Percentiles rank a stretch among this genome's conserved stretches.
These are phyloP conservation scores for Xerocomellus intermedius DNA, from an alignment of 768 basidiomycete species.

Conservation along the genomic window DNA sequence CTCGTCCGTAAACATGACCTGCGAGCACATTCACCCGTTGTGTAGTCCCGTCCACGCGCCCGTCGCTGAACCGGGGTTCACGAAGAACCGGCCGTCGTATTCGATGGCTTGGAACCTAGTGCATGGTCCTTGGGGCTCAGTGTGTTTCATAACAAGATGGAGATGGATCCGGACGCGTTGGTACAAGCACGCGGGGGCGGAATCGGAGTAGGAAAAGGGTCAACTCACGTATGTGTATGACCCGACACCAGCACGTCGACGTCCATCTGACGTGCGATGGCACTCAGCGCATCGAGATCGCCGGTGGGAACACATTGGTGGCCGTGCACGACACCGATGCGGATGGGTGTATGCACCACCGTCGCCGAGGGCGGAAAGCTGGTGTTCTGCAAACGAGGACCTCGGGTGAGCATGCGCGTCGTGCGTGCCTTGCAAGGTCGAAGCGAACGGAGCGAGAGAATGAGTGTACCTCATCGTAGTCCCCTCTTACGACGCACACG, in stretches of 20 bases:
- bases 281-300: conserved; percentile 84
- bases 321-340: conserved; percentile 91
- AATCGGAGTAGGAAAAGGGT: background rate
- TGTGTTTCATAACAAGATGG: background rate
- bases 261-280: conserved; percentile 93
- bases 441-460: background rate
- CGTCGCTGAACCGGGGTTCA: conserved; percentile 93
- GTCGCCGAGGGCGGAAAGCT: conserved; percentile 79
- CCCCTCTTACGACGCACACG: conserved; percentile 88
- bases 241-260: conserved; percentile 94
- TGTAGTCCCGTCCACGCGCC: conserved; percentile 83
- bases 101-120: conserved; percentile 91
- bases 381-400: conserved; percentile 44
- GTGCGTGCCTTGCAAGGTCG: background rate
- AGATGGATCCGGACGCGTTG: background rate
- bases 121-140: background rate
- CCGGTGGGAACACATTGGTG: conserved; percentile 93
- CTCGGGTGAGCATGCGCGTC: background rate
- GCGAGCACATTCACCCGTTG: conserved; percentile 5
- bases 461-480: conserved; percentile 85
- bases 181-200: background rate
- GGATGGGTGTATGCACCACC: conserved; percentile 79
- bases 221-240: conserved; percentile 85
- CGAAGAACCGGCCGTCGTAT: conserved; percentile 87
- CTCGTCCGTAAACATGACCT: background rate